These are phyloP conservation scores for Lentinus brumalis DNA, from an alignment of 768 basidiomycete species.

Conservation along the genomic window DNA sequence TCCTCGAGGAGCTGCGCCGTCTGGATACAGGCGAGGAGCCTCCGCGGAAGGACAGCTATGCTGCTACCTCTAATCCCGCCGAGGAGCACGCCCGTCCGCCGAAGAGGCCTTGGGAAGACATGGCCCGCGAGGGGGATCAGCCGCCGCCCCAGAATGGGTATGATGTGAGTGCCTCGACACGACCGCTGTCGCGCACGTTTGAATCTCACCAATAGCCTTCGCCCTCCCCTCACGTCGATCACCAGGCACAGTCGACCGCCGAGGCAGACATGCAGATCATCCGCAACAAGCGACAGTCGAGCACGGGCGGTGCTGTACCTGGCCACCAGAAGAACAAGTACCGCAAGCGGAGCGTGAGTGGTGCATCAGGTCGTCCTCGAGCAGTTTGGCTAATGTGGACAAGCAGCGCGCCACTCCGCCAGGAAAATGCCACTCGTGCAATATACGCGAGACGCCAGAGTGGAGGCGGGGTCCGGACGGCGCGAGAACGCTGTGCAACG, in stretches of 20 bases:
- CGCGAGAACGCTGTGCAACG: slow-evolving; percentile 81
- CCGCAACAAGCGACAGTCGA: slow-evolving; percentile 74
- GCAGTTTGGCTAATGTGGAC: slow-evolving; percentile 24
- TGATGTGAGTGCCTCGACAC: slow-evolving; percentile 10
- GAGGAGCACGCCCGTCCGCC: slow-evolving; percentile 60
- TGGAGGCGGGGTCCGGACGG: slow-evolving; percentile 87
- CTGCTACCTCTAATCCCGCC: slow-evolving; percentile 26
- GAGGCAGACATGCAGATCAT: slow-evolving; percentile 88
- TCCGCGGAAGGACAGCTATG: slow-evolving; percentile 18
- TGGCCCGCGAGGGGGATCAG: slow-evolving; percentile 48
- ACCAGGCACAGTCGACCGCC: slow-evolving; percentile 58
- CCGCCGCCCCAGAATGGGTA: slow-evolving; percentile 7
- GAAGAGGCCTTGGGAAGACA: slow-evolving; percentile 81
- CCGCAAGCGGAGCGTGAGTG: slow-evolving; percentile 80
- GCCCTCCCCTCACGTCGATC: slow-evolving; percentile 19
- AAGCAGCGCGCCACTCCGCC: slow-evolving; percentile 80
- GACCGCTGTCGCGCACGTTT: slow-evolving; percentile 1
- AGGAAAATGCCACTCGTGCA: slow-evolving; percentile 86
- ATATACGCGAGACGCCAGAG: slow-evolving; percentile 87
- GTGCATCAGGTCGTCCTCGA: slow-evolving; percentile 11
- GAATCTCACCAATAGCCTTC: slow-evolving; percentile 9
- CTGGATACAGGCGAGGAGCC: slow-evolving; percentile 30
- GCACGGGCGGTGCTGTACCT: slow-evolving; percentile 51
- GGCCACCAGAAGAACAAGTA: slow-evolving; percentile 77
- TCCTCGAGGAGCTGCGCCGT: slow-evolving; percentile 63